Conservation (phyloP, 2,329 filamentous ascomycete species). For the Dactylonectria macrodidyma region DNA sequence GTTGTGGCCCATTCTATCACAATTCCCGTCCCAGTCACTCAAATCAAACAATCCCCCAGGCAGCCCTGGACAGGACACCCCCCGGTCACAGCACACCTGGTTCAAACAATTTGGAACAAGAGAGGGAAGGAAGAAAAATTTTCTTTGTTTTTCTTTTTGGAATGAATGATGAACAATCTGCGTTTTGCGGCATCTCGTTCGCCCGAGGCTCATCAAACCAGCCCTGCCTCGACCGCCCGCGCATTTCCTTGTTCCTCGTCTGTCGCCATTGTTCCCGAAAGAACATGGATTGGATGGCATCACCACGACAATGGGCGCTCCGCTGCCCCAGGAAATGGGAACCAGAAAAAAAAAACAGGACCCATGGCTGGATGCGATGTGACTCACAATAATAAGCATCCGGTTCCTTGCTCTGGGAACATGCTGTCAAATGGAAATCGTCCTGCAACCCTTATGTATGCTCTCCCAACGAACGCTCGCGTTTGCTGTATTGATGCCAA, state of each 20-base stretch:
- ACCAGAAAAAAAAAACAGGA: constrained; percentile 14
- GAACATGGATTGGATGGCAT: neutral
- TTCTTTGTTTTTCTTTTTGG: constrained; percentile 34
- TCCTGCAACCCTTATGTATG: constrained; percentile 42
- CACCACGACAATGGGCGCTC: neutral
- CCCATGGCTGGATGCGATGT: constrained; percentile 38
- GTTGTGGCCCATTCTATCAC: constrained; percentile 32
- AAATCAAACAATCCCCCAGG: constrained; percentile 37
- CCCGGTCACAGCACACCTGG: constrained; percentile 35
- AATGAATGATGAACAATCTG: constrained; percentile 14
- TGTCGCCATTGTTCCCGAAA: constrained; percentile 3
- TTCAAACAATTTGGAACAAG: constrained; percentile 32
- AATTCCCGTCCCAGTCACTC: constrained; percentile 41
- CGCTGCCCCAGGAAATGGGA: constrained; percentile 11
- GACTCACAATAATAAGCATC: constrained; percentile 44
- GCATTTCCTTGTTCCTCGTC: constrained; percentile 19
- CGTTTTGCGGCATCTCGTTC: constrained; percentile 27
- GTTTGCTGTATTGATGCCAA: constrained; percentile 51
- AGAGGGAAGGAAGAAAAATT: constrained; percentile 27
- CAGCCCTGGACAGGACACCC: constrained; percentile 22
- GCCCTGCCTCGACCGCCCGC: constrained; percentile 3
- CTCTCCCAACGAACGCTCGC: constrained; percentile 47
- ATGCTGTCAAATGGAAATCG: constrained; percentile 38
- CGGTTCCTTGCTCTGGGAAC: constrained; percentile 33
- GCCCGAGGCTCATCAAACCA: constrained; percentile 26